Percentiles rank a stretch among this genome's conserved stretches.
These are phyloP conservation scores for Amphibolis antarctica DNA, from an alignment of 106 monocot genomes.

Conservation along the genomic window DNA sequence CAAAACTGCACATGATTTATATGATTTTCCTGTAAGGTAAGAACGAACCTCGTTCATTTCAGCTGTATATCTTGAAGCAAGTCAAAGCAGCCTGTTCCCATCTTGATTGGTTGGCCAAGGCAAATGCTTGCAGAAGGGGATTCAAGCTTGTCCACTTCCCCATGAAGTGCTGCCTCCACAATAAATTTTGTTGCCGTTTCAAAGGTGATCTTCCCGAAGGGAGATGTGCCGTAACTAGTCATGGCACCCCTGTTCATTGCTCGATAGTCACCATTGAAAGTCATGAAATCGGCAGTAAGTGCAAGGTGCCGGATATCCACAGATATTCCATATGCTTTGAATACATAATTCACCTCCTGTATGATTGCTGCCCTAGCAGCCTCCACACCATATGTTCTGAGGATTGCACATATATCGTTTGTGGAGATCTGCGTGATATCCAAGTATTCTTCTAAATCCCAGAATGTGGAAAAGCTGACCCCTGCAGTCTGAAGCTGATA, in stretches of 20 bases:
- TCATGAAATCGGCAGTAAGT: constrained; percentile 88
- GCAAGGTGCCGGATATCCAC: constrained; percentile 64
- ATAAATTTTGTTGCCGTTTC: constrained; percentile 78
- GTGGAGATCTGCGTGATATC: constrained; percentile 39
- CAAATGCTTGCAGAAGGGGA: constrained; percentile 71
- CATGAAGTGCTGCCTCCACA: constrained; percentile 55
- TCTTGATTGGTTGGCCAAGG: constrained; percentile 70
- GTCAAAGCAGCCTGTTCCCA: constrained; percentile 80
- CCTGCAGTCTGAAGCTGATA: constrained; percentile 60
- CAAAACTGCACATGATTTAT: too few species aligned
- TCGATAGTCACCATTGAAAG: constrained; percentile 56
- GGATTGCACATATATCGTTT: constrained; percentile 71
- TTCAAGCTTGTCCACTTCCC: constrained; percentile 60
- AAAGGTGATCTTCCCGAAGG: constrained; percentile 83
- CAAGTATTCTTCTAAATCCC: constrained; percentile 41
- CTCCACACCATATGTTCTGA: constrained; percentile 78
- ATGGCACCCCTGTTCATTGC: constrained; percentile 69
- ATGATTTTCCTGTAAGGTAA: too few species aligned
- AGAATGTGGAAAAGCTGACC: constrained; percentile 53
- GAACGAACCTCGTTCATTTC: too few species aligned
- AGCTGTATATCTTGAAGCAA: constrained; percentile 52
- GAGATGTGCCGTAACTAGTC: constrained; percentile 40
- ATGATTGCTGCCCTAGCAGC: constrained; percentile 73
- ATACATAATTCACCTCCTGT: constrained; percentile 58
- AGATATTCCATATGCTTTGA: constrained; percentile 54